Evolutionary conservation across 805 yeast genomes (phyloP), one percentile per base, ranked within the genome.

Genomic region (Metschnikowia picachoensis): DNA sequence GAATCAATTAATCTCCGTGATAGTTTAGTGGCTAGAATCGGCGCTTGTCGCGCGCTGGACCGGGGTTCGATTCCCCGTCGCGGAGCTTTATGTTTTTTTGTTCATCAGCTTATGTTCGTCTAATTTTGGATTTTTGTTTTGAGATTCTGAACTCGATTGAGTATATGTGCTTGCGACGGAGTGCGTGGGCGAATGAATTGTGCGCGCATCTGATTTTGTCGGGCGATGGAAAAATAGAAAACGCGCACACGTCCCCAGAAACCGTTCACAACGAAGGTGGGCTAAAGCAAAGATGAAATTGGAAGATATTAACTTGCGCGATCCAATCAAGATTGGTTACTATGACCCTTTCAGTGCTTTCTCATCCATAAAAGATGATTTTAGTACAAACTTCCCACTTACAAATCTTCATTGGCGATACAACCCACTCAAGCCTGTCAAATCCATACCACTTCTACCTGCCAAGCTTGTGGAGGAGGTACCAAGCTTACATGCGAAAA

Each of bases 311-410:
- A 50, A 52, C 28, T 45, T 52, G 27, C 50, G 49, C 27, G 47
- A 44, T 29, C 54, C 57, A 4, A 42, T 68, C 10, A 51, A 57
- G 14, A 65, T 84, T 14, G 86, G 87, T 4, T 86, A 78, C 61
- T 85, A 82, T 58, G 95, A 88, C 53, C 96, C 96, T 1, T 85
- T 83, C 57, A 73, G 77, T 27, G 75, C 83, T 1, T 79, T 72
- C 55, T 71, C 76, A 3, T 59, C 65, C 35, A 60, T 85, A 14
- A 56, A 69, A 48, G 57, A 62, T 3, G 76, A 73, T 9, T 60
- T 87, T 14, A 64, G 61, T 16, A 43, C 72, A 11, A 72, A 73
- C 42, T 67, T 83, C 2, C 83, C 82, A 3, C 67, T 87, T 28
- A 75, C 82, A 3, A 83, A 83, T 42, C 67, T 88, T 27, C 90